These are phyloP conservation scores for Diaporthe batatas DNA, from an alignment of 2,329 filamentous ascomycete species.

Conservation along the genomic window DNA sequence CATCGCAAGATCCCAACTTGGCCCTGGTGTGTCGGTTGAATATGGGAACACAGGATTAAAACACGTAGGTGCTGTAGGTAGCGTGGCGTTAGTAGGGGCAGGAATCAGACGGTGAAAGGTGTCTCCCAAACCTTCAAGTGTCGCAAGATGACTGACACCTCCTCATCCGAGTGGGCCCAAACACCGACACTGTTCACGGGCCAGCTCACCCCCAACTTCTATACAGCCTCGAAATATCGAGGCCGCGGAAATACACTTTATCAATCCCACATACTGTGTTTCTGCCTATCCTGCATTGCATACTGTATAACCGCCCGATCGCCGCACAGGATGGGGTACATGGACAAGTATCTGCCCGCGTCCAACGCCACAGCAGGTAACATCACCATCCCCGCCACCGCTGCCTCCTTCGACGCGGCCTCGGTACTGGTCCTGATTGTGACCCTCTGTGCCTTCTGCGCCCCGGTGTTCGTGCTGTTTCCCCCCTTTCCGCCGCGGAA, in stretches of 20 bases:
- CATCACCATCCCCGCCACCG: constrained; percentile 30
- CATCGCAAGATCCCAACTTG: neutral
- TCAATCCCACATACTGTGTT: neutral
- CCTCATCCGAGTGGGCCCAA: neutral
- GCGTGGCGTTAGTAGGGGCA: neutral
- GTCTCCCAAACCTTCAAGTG: constrained; percentile 32
- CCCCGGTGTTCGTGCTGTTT: constrained; percentile 67
- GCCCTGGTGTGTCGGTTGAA: neutral
- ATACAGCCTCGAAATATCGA: neutral
- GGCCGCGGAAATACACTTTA: neutral
- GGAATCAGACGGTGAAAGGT: constrained; percentile 18
- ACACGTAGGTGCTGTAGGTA: neutral
- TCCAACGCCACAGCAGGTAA: constrained; percentile 28
- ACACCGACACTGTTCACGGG: neutral
- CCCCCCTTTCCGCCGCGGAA: constrained; percentile 66
- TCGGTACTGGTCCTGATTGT: constrained; percentile 56
- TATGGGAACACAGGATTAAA: neutral
- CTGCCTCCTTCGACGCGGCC: constrained; percentile 46
- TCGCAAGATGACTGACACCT: constrained; percentile 33
- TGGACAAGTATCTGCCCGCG: constrained; percentile 27
- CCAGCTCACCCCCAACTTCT: constrained; percentile 11
- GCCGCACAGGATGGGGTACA: constrained; percentile 25
- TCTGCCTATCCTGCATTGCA: neutral
- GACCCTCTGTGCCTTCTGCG: constrained; percentile 64
- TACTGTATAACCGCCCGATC: neutral